These are phyloP conservation scores for Exserohilum rostratum DNA, from an alignment of 2,329 filamentous ascomycete species.

Conservation along the genomic window DNA sequence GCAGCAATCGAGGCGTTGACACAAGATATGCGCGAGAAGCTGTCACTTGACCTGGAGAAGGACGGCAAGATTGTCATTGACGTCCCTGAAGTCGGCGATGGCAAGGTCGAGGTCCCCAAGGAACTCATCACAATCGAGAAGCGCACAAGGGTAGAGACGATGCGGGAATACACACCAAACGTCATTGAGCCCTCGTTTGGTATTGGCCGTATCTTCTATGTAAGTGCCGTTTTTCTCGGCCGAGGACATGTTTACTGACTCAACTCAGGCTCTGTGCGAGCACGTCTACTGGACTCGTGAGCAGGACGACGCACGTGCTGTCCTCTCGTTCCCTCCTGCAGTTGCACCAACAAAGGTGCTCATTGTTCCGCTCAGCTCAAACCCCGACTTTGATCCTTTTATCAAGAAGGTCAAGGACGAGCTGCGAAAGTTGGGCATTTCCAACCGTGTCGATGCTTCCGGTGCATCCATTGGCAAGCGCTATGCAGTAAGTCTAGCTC, in stretches of 20 bases:
- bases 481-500: constrained; percentile 57
- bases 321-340: constrained; percentile 74
- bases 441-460: constrained; percentile 87
- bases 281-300: constrained; percentile 94
- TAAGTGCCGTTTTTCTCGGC: constrained; percentile 16
- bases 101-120: constrained; percentile 78
- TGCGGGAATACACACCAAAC: constrained; percentile 90
- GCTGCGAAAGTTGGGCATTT: constrained; percentile 77
- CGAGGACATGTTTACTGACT: constrained; percentile 40
- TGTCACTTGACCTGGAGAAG: constrained; percentile 74
- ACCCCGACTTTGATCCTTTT: constrained; percentile 80
- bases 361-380: constrained; percentile 84
- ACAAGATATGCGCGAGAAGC: constrained; percentile 80
- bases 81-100: constrained; percentile 69
- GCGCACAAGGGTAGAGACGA: constrained; percentile 79
- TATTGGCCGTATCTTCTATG: constrained; percentile 92
- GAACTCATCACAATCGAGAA: constrained; percentile 85
- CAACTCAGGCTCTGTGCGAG: constrained; percentile 81
- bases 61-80: constrained; percentile 78
- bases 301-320: constrained; percentile 80
- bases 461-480: constrained; percentile 93
- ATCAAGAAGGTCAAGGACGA: constrained; percentile 74
- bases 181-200: constrained; percentile 98
- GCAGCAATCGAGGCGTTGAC: constrained; percentile 74
- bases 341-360: constrained; percentile 96